phyloP scores from a whole-genome alignment of 2,329 filamentous ascomycete genomes.

The Ceratocystis eucalypticola region DNA sequence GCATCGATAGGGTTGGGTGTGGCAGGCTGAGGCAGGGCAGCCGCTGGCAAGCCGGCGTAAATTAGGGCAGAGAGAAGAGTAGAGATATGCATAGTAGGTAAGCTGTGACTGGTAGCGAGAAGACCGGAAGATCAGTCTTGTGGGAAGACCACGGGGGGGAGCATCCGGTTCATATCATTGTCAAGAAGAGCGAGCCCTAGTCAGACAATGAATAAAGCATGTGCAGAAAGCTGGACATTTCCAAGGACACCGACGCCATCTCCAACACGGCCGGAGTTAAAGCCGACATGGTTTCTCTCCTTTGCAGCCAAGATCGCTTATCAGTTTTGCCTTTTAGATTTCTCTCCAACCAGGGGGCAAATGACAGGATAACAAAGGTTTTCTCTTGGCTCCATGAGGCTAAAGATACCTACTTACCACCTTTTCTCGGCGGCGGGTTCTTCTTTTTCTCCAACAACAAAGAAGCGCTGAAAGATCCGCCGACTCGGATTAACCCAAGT shows the following conservation, averaged over 20 bases:
- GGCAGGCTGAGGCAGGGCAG: conserved; percentile 4
- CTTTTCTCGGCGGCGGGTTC: too few species aligned
- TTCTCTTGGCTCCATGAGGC: too few species aligned
- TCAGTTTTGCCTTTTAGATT: too few species aligned
- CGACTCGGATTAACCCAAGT: too few species aligned
- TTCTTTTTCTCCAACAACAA: too few species aligned
- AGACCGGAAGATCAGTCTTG: not conserved
- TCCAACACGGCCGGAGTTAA: too few species aligned
- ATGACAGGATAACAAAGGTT: too few species aligned
- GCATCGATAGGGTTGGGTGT: conserved; percentile 6
- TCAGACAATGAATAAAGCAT: not conserved
- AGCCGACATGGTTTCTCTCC: too few species aligned
- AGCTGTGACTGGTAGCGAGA: not conserved
- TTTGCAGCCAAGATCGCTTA: too few species aligned
- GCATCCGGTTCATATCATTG: not conserved
- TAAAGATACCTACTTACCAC: too few species aligned
- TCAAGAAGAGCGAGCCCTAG: not conserved
- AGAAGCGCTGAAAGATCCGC: too few species aligned
- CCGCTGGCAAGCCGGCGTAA: not conserved
- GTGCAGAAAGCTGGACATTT: not conserved
- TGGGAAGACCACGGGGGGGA: not conserved
- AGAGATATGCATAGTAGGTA: not conserved
- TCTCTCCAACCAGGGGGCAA: too few species aligned
- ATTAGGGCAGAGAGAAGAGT: not conserved
- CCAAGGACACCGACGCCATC: not conserved